Evolutionary conservation across 805 yeast species (phyloP), one percentile per base, ranked within the genome.

Genomic region (Deakozyma indianensis): DNA sequence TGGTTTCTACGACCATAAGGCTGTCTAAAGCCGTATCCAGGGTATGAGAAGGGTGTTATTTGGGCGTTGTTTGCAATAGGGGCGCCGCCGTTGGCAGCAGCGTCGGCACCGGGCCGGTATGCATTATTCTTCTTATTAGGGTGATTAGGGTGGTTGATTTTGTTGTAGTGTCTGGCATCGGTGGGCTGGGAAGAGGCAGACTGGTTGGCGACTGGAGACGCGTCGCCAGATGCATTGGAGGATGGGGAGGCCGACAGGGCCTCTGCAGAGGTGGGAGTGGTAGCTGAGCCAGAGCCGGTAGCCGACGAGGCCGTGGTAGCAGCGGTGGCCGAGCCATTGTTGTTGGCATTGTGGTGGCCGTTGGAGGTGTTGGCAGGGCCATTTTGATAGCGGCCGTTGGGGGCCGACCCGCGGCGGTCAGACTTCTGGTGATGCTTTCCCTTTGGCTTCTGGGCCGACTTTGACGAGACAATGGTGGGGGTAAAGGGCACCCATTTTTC

Each of bases 401-500:
- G 43, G 22, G 43, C 38, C 41, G 23, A 15, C 21, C 22, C 21
- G 35, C 21, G 22, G 23, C 43, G 35, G 41, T 35, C 41, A 3
- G 21, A 16, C 21, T 41, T 29, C 38, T 22, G 41, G 23, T 28
- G 28, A 38, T 22, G 28, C 43, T 41, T 20, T 20, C 27, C 29
- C 16, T 32, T 14, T 21, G 41, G 40, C 24, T 43, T 50, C 22
- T 46, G 47, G 25, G 50, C 16, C 24, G 27, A 15, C 23, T 23
- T 4, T 23, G 9, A 35, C 14, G 51, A 16, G 20, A 50, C 48
- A 35, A 48, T 53, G 15, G 48, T 48, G 3, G 57, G 57, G 16
- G 57, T 49, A 50, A 46, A 55, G n/a, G 56, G 54, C 22, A 55
- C 51, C 59, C 59, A 56, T 47, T 80, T 82, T 54, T 75, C 81